Evolutionary conservation across 148 eudicot genomes (phyloP).

Genomic region (Drosera capensis): DNA sequence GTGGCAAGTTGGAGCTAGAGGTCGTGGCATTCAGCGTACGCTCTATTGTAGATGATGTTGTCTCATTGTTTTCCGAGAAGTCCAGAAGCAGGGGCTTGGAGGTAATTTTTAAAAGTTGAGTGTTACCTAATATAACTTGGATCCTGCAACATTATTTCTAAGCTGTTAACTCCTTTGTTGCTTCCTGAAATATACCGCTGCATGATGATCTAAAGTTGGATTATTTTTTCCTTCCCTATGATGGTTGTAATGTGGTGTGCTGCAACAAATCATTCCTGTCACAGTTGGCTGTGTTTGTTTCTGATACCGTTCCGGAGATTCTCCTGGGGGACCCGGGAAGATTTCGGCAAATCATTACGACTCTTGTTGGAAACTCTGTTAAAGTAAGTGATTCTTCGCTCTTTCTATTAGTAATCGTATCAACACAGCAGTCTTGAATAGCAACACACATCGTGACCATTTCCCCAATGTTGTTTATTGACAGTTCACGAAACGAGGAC

Average conservation of each 20-base stretch:
- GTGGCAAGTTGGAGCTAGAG: conserved; percentile 56
- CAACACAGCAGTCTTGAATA: neutral
- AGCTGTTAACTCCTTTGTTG: too few species aligned
- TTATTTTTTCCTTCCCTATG: neutral
- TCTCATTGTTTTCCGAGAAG: conserved; percentile 60
- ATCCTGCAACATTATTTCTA: too few species aligned
- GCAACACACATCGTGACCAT: neutral
- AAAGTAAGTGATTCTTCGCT: conserved; percentile 30
- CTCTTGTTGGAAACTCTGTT: conserved; percentile 63
- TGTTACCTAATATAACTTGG: too few species aligned
- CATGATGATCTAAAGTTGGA: neutral
- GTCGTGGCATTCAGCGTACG: conserved; percentile 57
- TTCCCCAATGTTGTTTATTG: neutral
- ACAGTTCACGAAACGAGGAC: conserved; percentile 66
- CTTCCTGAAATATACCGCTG: too few species aligned
- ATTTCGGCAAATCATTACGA: conserved; percentile 54
- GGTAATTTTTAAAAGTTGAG: too few species aligned
- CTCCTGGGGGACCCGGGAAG: conserved; percentile 70
- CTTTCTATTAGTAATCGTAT: neutral
- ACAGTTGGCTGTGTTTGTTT: conserved; percentile 54
- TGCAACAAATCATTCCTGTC: conserved; percentile 10
- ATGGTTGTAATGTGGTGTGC: conserved; percentile 2
- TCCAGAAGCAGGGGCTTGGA: conserved; percentile 53
- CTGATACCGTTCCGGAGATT: conserved; percentile 51
- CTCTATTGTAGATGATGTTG: conserved; percentile 51